These are phyloP conservation scores for Pythium scleroteichum DNA, from an alignment of 352 stramenopile genomes.

Conservation along the genomic window DNA sequence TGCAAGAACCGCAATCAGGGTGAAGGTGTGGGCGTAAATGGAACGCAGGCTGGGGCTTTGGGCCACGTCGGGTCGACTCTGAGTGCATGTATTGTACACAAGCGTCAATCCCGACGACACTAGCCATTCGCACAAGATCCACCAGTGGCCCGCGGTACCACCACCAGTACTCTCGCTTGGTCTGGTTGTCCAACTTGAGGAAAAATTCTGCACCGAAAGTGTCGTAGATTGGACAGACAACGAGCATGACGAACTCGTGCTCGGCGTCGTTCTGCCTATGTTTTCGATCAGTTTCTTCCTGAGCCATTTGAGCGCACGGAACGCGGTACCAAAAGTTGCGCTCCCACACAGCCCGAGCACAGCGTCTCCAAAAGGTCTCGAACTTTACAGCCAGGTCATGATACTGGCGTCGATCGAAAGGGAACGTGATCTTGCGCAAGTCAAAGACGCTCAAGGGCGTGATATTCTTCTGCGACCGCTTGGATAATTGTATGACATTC, in stretches of 20 bases:
- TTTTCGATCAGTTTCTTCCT: background rate
- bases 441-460: slow-evolving; percentile 6
- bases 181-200: slow-evolving; percentile 1
- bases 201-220: slow-evolving; percentile 7
- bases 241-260: background rate
- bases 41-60: slow-evolving; percentile 2
- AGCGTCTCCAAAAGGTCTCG: background rate
- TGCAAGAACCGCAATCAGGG: too few relatives aligned
- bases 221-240: background rate
- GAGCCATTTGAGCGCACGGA: background rate
- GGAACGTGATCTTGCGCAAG: slow-evolving; percentile 1
- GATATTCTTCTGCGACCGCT: background rate
- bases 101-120: background rate
- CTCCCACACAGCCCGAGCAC: background rate
- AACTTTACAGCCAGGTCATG: background rate
- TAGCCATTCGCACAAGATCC: slow-evolving; percentile 4
- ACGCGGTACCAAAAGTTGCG: slow-evolving; percentile 8
- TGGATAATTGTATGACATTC: background rate
- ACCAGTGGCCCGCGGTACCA: slow-evolving; percentile 7
- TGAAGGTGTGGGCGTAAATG: background rate
- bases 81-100: slow-evolving; percentile 3
- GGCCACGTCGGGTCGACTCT: background rate
- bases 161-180: slow-evolving; percentile 5
- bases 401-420: slow-evolving; percentile 9
- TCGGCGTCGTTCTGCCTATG: background rate